Base-by-base conservation (phyloP, 768 basidiomycete genomes). In the Lentinula boryana region DNA sequence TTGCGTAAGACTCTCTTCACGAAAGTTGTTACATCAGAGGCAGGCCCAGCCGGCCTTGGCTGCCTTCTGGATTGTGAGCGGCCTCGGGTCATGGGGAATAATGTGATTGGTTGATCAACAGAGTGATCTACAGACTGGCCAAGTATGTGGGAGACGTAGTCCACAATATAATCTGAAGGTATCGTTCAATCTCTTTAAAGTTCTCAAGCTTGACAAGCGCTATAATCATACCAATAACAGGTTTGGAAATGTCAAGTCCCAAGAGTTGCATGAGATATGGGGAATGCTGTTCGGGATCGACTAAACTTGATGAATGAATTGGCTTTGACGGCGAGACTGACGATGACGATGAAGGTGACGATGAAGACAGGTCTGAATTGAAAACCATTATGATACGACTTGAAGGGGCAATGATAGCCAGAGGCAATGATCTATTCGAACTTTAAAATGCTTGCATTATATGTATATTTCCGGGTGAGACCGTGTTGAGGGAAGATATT, bases 251-350 rank as follows among this genome's bases (percentile, higher is more conserved):
- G 73, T 86, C 84, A 67, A 86, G 71, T 65, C 85, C 82, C 64
- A 90, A 73, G 65, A 92, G 83, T 70, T 89, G 79, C 58, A 89
- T 77, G 55, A 90, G 80, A 12, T 81, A 85, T 16, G 83, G 83
- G 2, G 84, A 35, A 13, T 16, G 12, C n/a, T 16, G 33, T 18
- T 8, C 10, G 15, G 6, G 50, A 32, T 51, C 5, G n/a, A 51
- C 31, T 13, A 15, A 8, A 16, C 10, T 51, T 13, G 21, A 6
- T 13, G 31, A 31, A 49, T 27, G 21, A 12, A 49, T 1, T 27
- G n/a, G 4, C 12, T 8, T 13, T 2, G n/a, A 16, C 16, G 8
- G 18, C 8, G 46, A 23, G 46, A 8, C 8, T 9, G 46, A 48
- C 21, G 46, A 23, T n/a, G 46, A 48, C 16, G 41, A 13, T 43